Base-by-base conservation (phyloP, 2,329 filamentous ascomycete species). In the Paramyrothecium sp. region DNA sequence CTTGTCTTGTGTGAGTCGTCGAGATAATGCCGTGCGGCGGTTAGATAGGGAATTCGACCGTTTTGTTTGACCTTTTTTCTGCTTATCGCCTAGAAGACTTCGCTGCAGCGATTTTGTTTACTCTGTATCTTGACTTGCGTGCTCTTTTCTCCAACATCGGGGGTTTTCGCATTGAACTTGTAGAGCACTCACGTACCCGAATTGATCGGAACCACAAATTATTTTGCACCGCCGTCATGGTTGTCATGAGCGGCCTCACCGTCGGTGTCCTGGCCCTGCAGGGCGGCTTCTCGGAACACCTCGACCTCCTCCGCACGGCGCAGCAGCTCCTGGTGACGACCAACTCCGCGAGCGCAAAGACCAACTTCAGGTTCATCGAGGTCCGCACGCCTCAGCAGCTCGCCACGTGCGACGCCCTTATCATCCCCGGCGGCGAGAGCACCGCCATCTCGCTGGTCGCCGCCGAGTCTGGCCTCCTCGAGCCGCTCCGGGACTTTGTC, bases 361-460 rank as follows among this genome's bases (percentile, higher is more conserved):
- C 58, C 53, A 72, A 62, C 50, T 88, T 91, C 76, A 69, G 73
- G 23, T 91, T 95, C 69, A 80, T 89, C 61, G 89, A 97, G 73
- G 91, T 98, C 51, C 89, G 94, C 58, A 97, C 89, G 7, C 77
- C 85, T 2, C 76, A 79, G 7, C 83, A 97, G 67, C 82, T 99
- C 33, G 77, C 81, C 4, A 73, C 71, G 64, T 98, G 93, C 75
- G 86, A 94, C 73, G 94, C 87, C 23, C 82, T 99, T 48, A 86
- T 99, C 69, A 86, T 99, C 51, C 95, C 95, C 3, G 95, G 95
- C 54, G 95, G 95, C 60, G 95, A 99, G 74, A 97, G 92, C 75
- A 98, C 95, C 2, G 89, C 94, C 3, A 96, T 99, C 64, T 91
- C 92, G 12, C 83, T 97, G 30, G 90, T 97, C 17, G 95, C 95